phyloP scores from a whole-genome alignment of 164 flowering plant genomes.

The Amborella trichopoda region DNA sequence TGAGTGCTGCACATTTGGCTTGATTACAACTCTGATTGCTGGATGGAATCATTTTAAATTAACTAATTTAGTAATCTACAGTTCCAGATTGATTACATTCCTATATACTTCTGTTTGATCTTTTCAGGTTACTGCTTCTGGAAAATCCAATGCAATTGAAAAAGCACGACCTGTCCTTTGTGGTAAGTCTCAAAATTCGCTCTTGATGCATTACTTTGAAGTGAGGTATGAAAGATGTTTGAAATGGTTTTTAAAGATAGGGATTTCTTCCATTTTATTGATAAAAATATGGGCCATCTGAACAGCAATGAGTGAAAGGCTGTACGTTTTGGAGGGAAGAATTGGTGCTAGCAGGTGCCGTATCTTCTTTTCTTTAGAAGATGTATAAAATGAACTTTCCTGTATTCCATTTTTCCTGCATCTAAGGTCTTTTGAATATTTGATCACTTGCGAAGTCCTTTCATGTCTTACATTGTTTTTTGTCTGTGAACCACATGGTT shows the following conservation, averaged over 20 bases:
- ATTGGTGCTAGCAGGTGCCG: conserved; percentile 77
- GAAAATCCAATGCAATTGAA: conserved; percentile 54
- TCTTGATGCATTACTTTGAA: background rate
- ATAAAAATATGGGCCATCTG: conserved; percentile 9
- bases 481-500: too few species aligned
- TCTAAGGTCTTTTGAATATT: background rate
- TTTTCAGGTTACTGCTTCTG: conserved; percentile 56
- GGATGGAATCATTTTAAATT: background rate
- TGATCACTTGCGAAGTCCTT: background rate
- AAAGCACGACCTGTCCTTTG: conserved; percentile 63
- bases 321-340: conserved; percentile 51
- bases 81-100: conserved; percentile 1
- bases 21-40: too few species aligned
- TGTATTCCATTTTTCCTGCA: background rate
- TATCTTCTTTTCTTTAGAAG: conserved; percentile 8
- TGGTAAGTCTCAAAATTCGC: conserved; percentile 23
- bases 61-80: background rate
- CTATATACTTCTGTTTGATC: background rate
- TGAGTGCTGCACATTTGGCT: background rate
- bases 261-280: background rate
- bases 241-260: background rate
- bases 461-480: too few species aligned
- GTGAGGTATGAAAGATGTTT: background rate
- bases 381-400: background rate
- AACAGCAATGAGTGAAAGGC: conserved; percentile 75